Base-by-base conservation (phyloP, 2,329 filamentous ascomycete genomes). In the Graphiopsis chlorocephala region DNA sequence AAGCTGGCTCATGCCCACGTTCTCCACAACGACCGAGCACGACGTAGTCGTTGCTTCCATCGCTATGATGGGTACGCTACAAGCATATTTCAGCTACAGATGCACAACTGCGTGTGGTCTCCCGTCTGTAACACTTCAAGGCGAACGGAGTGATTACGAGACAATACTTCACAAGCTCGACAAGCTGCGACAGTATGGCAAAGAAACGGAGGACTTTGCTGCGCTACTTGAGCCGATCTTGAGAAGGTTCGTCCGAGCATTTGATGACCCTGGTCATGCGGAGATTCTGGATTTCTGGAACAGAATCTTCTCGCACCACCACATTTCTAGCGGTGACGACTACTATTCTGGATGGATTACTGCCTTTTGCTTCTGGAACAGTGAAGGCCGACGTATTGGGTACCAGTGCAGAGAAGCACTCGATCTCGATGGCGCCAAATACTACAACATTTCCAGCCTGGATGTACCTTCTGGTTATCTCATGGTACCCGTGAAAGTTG, bases 101-200 rank as follows among this genome's bases (percentile, higher is more conserved):
- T 68, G 68, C 12, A 52, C 15, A 0, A 64, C 76, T 0, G 15
- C 23, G 0, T 86, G 83, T 66, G 84, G 84, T 0, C 74, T 86
- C 2, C 85, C 84, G 0, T 79, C 78, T 0, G 82, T 86, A 0
- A 86, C 83, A 0, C 72, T 86, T 1, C 75, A 82, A 0, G 84
- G 84, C 2, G 76, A 81, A 45, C 69, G 75, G 14, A 64, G 65
- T 1, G 84, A 87, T 71, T 86, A 82, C 78, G 69, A 74, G 25
- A 68, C 69, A 26, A 72, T 87, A 7, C 68, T 78, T 11, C 65
- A 42, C 1, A 80, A 79, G 66, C 65, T 86, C 5, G 78, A 82
- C 12, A 77, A 75, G 17, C 71, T 86, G 1, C 26, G 68, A 0
- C 72, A 78, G 1, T 82, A 82, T 61, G 84, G 83, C 0, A 47